Conservation (phyloP, 352 stramenopile genomes). For the Globisporangium acanthophoron region DNA sequence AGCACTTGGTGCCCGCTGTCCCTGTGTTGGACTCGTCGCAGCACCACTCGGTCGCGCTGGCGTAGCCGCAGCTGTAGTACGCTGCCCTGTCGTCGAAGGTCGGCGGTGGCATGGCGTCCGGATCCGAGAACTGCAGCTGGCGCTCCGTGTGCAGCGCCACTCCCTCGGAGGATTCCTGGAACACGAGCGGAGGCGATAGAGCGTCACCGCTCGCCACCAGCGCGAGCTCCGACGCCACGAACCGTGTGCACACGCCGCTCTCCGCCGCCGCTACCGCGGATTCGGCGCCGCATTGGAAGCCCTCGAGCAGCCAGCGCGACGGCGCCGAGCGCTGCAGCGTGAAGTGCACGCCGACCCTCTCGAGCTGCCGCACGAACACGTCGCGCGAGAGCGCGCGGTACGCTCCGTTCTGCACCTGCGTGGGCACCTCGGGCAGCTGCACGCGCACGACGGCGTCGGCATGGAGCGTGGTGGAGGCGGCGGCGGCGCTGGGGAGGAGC, state of each 20-base stretch:
- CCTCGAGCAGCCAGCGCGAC: conserved; percentile 29
- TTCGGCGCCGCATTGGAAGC: conserved; percentile 26
- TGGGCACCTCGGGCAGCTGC: conserved; percentile 15
- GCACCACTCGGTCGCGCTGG: conserved; percentile 29
- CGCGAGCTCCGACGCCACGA: conserved; percentile 20
- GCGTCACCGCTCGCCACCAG: background rate
- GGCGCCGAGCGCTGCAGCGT: conserved; percentile 14
- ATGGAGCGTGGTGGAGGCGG: background rate
- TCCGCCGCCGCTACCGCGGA: background rate
- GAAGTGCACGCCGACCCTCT: conserved; percentile 26
- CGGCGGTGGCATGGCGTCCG: conserved; percentile 14
- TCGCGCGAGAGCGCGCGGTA: conserved; percentile 18
- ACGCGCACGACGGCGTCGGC: conserved; percentile 20
- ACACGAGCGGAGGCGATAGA: background rate
- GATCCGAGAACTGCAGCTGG: conserved; percentile 36
- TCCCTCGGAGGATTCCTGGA: background rate
- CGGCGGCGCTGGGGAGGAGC: background rate
- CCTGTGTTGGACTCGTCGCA: conserved; percentile 30
- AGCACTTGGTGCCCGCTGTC: conserved; percentile 26
- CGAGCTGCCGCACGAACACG: conserved; percentile 27
- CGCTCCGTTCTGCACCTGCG: conserved; percentile 25
- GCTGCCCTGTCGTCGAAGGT: conserved; percentile 20
- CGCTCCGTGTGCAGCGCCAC: conserved; percentile 3
- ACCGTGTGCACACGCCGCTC: conserved; percentile 19
- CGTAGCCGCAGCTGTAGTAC: conserved; percentile 42